These are phyloP conservation scores for Ilex asprella DNA, from an alignment of 257 asterid species.

Conservation along the genomic window DNA sequence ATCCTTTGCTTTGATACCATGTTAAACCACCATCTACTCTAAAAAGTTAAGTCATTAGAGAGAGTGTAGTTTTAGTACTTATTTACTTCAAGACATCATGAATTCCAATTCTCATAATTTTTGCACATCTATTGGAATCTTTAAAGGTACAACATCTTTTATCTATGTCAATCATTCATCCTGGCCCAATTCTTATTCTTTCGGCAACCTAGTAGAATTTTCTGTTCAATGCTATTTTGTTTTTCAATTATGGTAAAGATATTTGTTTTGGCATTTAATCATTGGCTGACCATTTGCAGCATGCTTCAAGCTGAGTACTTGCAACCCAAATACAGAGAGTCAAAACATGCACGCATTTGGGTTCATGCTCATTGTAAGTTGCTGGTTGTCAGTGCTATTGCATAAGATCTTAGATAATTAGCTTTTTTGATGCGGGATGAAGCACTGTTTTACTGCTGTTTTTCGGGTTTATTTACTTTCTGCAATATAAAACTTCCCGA, in stretches of 20 bases:
- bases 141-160: too few relatives aligned
- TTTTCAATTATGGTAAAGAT: not conserved
- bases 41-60: too few relatives aligned
- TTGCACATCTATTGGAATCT: too few relatives aligned
- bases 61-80: too few relatives aligned
- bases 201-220: not conserved
- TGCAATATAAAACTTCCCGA: too few relatives aligned
- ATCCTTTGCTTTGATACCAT: too few relatives aligned
- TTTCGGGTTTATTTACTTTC: not conserved
- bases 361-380: constrained; percentile 75
- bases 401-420: not conserved
- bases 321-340: constrained; percentile 53
- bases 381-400: constrained; percentile 10
- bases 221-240: not conserved
- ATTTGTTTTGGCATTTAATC: constrained; percentile 11
- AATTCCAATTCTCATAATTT: too few relatives aligned
- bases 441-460: too few relatives aligned
- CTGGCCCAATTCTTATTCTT: too few relatives aligned
- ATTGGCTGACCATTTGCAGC: constrained; percentile 44
- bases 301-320: constrained; percentile 75
- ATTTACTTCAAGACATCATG: too few relatives aligned
- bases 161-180: not conserved
- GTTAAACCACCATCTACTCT: too few relatives aligned
- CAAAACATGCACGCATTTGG: constrained; percentile 82
- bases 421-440: too few relatives aligned